Evolutionary conservation across 768 basidiomycete genomes (phyloP).

Genomic region (Boletus vermiculosoides): DNA sequence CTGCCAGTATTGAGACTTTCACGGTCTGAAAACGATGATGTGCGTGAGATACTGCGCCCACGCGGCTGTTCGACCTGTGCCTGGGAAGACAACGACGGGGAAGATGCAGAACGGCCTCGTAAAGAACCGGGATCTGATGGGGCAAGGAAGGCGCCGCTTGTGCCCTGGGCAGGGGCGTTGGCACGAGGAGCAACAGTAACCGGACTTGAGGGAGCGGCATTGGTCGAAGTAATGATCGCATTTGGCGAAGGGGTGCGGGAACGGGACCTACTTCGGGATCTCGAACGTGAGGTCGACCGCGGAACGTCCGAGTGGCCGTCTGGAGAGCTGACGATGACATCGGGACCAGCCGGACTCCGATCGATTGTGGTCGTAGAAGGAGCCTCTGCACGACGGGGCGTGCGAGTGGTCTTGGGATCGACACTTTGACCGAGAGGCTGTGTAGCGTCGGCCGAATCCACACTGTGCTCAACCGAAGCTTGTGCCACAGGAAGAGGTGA

Average conservation of each 20-base stretch:
- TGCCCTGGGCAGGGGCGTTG: slow-evolving; percentile 8
- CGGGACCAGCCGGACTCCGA: slow-evolving; percentile 20
- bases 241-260: slow-evolving; percentile 49
- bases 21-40: slow-evolving; percentile 55
- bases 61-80: slow-evolving; percentile 37
- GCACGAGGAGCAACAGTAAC: slow-evolving; percentile 11
- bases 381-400: slow-evolving; percentile 10
- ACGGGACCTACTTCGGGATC: slow-evolving; percentile 39
- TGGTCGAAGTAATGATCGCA: slow-evolving; percentile 15
- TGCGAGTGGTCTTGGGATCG: slow-evolving; percentile 15
- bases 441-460: slow-evolving; percentile 16
- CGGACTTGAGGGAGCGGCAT: slow-evolving; percentile 8
- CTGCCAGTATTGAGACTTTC: slow-evolving; percentile 39
- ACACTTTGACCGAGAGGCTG: slow-evolving; percentile 18
- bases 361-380: slow-evolving; percentile 14
- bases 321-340: slow-evolving; percentile 37
- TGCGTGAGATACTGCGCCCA: slow-evolving; percentile 55
- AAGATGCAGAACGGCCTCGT: slow-evolving; percentile 33
- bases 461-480: background rate
- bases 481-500: slow-evolving; percentile 6
- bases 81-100: slow-evolving; percentile 34
- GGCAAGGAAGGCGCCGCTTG: slow-evolving; percentile 23
- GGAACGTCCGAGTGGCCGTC: slow-evolving; percentile 34
- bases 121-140: slow-evolving; percentile 25
- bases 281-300: slow-evolving; percentile 31